These are phyloP conservation scores for Arthrinium puccinioides DNA, from an alignment of 2,329 filamentous ascomycete species.

Conservation along the genomic window DNA sequence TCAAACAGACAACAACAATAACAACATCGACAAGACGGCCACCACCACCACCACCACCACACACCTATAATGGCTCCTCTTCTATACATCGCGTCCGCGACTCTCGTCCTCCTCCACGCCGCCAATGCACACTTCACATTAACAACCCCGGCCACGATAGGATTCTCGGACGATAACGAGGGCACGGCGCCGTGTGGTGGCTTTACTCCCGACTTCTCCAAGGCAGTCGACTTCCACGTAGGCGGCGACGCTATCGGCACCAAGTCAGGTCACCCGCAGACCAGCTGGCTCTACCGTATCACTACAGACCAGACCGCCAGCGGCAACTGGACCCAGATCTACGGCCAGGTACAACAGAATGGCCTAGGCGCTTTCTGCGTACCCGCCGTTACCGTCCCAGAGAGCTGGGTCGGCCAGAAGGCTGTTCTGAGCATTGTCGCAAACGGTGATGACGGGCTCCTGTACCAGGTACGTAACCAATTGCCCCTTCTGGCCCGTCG, in stretches of 20 bases:
- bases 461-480: constrained; percentile 42
- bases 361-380: constrained; percentile 49
- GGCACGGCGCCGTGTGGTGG: constrained; percentile 46
- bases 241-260: constrained; percentile 46
- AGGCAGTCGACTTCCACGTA: constrained; percentile 45
- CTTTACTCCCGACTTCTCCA: constrained; percentile 35
- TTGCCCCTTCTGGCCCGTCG: not conserved
- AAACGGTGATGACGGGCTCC: constrained; percentile 45
- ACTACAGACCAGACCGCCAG: constrained; percentile 40
- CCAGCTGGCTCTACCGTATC: constrained; percentile 50
- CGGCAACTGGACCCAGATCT: constrained; percentile 47
- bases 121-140: constrained; percentile 48
- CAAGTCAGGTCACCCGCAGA: constrained; percentile 41
- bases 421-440: constrained; percentile 47
- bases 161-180: constrained; percentile 37
- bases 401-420: constrained; percentile 44
- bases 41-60: not conserved
- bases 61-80: constrained; percentile 29
- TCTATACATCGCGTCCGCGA: constrained; percentile 21
- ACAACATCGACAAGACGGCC: too few species aligned
- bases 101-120: constrained; percentile 29
- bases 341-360: constrained; percentile 45
- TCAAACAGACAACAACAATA: too few species aligned
- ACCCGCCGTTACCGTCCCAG: constrained; percentile 38
- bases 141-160: constrained; percentile 37